A percentile compares a stretch with the other conserved stretches of the same genome.
These are phyloP conservation scores for Penicillium sclerotiorum DNA, from an alignment of 2,329 filamentous ascomycete genomes.

Conservation along the genomic window DNA sequence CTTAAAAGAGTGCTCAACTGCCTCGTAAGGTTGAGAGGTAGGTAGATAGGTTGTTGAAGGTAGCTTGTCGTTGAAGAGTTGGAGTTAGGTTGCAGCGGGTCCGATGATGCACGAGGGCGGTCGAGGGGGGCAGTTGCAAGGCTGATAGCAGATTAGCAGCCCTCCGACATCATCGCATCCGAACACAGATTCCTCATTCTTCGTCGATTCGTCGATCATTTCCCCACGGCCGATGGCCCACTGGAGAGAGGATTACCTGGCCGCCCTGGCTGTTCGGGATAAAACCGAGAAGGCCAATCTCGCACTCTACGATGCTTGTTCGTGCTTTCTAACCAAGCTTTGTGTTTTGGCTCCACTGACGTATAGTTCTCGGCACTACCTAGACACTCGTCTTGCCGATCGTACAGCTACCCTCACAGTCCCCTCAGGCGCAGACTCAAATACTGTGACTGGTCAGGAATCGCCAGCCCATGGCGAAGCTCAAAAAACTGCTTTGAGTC, in stretches of 20 bases:
- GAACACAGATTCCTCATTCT: too few species aligned
- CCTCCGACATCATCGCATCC: conserved; percentile 22
- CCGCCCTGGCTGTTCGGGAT: conserved; percentile 72
- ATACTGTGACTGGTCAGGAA: conserved; percentile 25
- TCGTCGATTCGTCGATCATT: conserved; percentile 7
- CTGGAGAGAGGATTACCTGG: conserved; percentile 82
- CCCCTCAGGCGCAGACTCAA: conserved; percentile 21
- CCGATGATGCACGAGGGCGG: conserved; percentile 40
- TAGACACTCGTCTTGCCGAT: conserved; percentile 68
- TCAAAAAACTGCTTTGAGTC: conserved; percentile 28
- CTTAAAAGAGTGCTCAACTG: neutral
- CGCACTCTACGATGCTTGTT: conserved; percentile 79
- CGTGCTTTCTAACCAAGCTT: conserved; percentile 7
- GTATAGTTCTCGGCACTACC: conserved; percentile 12
- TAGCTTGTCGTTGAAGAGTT: conserved; percentile 16
- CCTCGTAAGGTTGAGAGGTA: conserved; percentile 2
- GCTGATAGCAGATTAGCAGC: conserved; percentile 24
- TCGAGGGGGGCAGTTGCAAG: conserved; percentile 32
- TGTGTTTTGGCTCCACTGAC: conserved; percentile 22
- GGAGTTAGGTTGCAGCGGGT: conserved; percentile 31
- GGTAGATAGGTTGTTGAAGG: neutral
- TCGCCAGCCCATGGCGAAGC: conserved; percentile 21
- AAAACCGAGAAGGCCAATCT: conserved; percentile 66
- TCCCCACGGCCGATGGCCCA: conserved; percentile 55
- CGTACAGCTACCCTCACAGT: conserved; percentile 60